phyloP scores from a whole-genome alignment of 306 rosid species.

The Lathyrus tuberosus region DNA sequence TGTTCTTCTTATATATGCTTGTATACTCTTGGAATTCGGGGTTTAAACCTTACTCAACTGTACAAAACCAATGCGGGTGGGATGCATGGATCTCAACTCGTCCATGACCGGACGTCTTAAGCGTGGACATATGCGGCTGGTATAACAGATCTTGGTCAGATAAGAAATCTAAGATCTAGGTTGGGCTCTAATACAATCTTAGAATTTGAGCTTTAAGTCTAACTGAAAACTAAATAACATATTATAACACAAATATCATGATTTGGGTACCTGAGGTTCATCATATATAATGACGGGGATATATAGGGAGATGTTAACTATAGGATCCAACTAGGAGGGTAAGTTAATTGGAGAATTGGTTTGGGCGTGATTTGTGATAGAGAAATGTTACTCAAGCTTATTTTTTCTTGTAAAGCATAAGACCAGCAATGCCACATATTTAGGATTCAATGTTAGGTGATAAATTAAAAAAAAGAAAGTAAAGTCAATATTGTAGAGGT shows the following conservation, averaged over 20 bases:
- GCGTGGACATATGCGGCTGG: background rate
- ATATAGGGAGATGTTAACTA: background rate
- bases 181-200: background rate
- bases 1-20: background rate
- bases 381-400: background rate
- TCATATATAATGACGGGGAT: background rate
- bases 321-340: background rate
- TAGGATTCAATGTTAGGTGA: background rate
- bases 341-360: background rate
- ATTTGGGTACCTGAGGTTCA: background rate
- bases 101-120: background rate
- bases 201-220: background rate
- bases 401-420: background rate
- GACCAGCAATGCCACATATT: background rate
- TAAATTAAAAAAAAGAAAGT: background rate
- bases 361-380: slow-evolving; percentile 6
- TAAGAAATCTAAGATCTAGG: background rate
- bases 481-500: background rate
- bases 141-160: background rate
- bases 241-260: background rate
- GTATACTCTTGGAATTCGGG: background rate
- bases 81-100: background rate
- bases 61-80: background rate
- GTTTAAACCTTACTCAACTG: background rate
- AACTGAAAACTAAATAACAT: background rate